Evolutionary conservation across 805 yeast genomes (phyloP).

Genomic region (Metschnikowia picachoensis): DNA sequence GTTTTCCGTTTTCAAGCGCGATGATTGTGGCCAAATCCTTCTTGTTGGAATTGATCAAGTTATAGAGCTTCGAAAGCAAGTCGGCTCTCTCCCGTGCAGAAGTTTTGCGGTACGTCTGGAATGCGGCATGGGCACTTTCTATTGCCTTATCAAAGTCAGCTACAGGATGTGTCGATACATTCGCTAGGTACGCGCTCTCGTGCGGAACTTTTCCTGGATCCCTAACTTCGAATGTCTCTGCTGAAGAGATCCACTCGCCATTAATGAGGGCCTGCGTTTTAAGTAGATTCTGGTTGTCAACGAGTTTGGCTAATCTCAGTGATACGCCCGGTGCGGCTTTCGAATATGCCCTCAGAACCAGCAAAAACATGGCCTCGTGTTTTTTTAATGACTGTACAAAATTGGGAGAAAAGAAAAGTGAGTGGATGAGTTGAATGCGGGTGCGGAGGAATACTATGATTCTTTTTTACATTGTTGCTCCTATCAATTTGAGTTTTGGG

Average conservation of each 20-base stretch:
- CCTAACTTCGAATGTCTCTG: constrained; percentile 53
- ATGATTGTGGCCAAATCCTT: constrained; percentile 64
- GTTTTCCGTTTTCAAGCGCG: constrained; percentile 73
- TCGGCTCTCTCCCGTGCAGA: constrained; percentile 55
- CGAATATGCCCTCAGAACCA: constrained; percentile 1
- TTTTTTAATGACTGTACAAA: background rate
- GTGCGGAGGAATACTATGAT: background rate
- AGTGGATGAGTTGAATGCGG: background rate
- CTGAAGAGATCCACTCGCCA: constrained; percentile 65
- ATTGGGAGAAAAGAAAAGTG: background rate
- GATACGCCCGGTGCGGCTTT: constrained; percentile 3
- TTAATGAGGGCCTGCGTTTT: constrained; percentile 61
- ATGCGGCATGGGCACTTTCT: constrained; percentile 50
- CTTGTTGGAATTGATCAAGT: constrained; percentile 51
- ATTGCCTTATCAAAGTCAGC: constrained; percentile 56
- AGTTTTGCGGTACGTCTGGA: constrained; percentile 47
- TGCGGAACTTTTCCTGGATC: constrained; percentile 64
- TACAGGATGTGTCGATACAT: constrained; percentile 51
- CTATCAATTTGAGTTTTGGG: background rate
- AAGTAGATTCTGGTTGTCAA: constrained; percentile 49
- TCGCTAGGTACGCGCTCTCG: constrained; percentile 42
- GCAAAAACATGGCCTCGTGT: background rate
- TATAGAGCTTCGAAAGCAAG: constrained; percentile 49
- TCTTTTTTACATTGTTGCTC: background rate
- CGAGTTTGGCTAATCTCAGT: constrained; percentile 5